These are phyloP conservation scores for Extremus antarcticus DNA, from an alignment of 495 filamentous ascomycete genomes.

Conservation along the genomic window DNA sequence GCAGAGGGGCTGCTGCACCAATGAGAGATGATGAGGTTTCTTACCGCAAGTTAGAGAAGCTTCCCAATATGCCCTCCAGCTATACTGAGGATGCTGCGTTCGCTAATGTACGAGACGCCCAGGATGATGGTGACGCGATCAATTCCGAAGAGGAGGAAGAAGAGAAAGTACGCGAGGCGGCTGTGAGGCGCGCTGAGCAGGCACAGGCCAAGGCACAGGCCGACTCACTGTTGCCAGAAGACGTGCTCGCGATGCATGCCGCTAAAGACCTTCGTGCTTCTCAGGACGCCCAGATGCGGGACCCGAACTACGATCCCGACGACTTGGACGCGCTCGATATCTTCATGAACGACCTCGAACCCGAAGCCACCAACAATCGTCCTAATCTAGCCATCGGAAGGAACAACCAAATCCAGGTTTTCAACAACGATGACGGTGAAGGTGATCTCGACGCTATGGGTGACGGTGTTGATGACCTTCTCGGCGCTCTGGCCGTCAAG, in stretches of 20 bases:
- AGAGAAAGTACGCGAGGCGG: slow-evolving; percentile 70
- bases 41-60: slow-evolving; percentile 24
- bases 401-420: slow-evolving; percentile 59
- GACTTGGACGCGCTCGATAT: slow-evolving; percentile 90
- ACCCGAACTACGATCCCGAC: slow-evolving; percentile 41
- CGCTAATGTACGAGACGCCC: slow-evolving; percentile 48
- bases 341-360: slow-evolving; percentile 73
- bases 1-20: slow-evolving; percentile 60
- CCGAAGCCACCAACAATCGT: slow-evolving; percentile 23
- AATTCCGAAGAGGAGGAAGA: slow-evolving; percentile 79
- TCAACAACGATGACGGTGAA: slow-evolving; percentile 77
- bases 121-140: slow-evolving; percentile 63
- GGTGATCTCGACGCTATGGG: slow-evolving; percentile 63
- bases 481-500: slow-evolving; percentile 77
- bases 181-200: slow-evolving; percentile 60
- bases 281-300: slow-evolving; percentile 38
- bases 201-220: slow-evolving; percentile 40
- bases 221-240: slow-evolving; percentile 36
- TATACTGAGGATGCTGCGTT: slow-evolving; percentile 48
- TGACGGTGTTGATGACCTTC: slow-evolving; percentile 59
- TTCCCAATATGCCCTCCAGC: slow-evolving; percentile 18
- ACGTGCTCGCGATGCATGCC: slow-evolving; percentile 34
- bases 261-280: slow-evolving; percentile 21
- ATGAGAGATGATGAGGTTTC: slow-evolving; percentile 43
- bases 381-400: slow-evolving; percentile 22